Evolutionary conservation across 2,329 filamentous ascomycete species (phyloP).

Genomic region (Claviceps humidiphila): DNA sequence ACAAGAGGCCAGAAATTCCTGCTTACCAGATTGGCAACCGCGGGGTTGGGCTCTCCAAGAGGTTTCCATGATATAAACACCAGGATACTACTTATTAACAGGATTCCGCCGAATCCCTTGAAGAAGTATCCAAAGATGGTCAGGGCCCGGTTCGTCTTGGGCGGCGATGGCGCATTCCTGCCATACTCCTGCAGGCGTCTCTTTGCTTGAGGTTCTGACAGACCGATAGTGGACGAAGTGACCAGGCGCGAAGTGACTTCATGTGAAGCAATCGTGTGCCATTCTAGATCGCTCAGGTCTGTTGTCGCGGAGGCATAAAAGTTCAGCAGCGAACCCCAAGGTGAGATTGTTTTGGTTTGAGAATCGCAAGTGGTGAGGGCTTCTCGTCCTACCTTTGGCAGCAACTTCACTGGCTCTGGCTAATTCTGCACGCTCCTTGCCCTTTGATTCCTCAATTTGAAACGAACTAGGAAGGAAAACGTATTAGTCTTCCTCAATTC

Average conservation of each 20-base stretch:
- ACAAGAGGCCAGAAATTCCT: neutral
- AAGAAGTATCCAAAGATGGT: conserved; percentile 59
- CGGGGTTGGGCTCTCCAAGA: conserved; percentile 51
- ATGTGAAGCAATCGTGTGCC: conserved; percentile 47
- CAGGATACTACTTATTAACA: conserved; percentile 54
- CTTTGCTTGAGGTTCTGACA: conserved; percentile 44
- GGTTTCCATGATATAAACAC: conserved; percentile 70
- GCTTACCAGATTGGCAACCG: conserved; percentile 45
- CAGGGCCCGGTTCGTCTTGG: conserved; percentile 44
- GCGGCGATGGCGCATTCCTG: conserved; percentile 51
- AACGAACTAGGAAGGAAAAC: conserved; percentile 25
- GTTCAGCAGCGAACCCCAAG: neutral
- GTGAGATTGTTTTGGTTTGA: neutral
- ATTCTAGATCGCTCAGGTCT: conserved; percentile 52
- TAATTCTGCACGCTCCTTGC: conserved; percentile 26
- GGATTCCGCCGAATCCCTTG: conserved; percentile 60
- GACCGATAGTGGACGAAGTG: conserved; percentile 41
- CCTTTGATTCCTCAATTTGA: conserved; percentile 42
- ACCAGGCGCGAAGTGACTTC: conserved; percentile 48
- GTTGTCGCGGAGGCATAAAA: neutral
- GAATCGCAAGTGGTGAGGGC: neutral
- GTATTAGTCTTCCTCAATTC: neutral
- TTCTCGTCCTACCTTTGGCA: conserved; percentile 25
- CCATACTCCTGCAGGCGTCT: conserved; percentile 47
- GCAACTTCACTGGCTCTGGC: conserved; percentile 28